Conservation (phyloP, 164 flowering plant genomes). For the Stephania cephalantha region DNA sequence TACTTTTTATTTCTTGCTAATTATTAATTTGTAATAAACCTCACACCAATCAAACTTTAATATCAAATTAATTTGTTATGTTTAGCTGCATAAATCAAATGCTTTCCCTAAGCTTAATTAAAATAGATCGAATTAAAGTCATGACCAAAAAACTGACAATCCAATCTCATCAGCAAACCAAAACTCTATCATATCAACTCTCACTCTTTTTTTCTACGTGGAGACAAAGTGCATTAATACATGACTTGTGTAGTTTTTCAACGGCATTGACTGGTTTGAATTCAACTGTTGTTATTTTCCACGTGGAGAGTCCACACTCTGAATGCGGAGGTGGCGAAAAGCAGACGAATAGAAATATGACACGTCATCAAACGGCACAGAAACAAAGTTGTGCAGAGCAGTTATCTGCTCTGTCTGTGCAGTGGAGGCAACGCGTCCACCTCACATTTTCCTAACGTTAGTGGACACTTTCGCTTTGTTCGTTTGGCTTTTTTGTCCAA, state of each 20-base stretch:
- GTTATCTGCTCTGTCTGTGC: not conserved
- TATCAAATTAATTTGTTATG: too few relatives aligned
- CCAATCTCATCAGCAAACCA: too few relatives aligned
- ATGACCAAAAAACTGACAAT: too few relatives aligned
- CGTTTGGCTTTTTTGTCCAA: not conserved
- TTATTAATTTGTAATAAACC: too few relatives aligned
- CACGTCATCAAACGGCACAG: not conserved
- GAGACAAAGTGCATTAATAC: not conserved
- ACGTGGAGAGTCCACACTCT: not conserved
- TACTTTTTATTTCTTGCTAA: too few relatives aligned
- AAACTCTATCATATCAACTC: too few relatives aligned
- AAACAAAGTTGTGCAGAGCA: not conserved
- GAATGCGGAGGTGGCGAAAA: not conserved
- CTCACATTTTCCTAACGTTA: not conserved
- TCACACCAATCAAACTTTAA: too few relatives aligned
- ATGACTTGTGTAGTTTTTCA: not conserved
- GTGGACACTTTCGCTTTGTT: not conserved
- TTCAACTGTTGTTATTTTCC: not conserved
- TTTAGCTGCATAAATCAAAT: too few relatives aligned
- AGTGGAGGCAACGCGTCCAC: not conserved
- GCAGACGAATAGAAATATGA: not conserved
- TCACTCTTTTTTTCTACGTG: too few relatives aligned
- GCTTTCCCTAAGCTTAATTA: too few relatives aligned
- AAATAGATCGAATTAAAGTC: too few relatives aligned
- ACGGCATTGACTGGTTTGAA: not conserved